Evolutionary conservation across 257 asterid species (phyloP).

Genomic region (Handroanthus guayacan): DNA sequence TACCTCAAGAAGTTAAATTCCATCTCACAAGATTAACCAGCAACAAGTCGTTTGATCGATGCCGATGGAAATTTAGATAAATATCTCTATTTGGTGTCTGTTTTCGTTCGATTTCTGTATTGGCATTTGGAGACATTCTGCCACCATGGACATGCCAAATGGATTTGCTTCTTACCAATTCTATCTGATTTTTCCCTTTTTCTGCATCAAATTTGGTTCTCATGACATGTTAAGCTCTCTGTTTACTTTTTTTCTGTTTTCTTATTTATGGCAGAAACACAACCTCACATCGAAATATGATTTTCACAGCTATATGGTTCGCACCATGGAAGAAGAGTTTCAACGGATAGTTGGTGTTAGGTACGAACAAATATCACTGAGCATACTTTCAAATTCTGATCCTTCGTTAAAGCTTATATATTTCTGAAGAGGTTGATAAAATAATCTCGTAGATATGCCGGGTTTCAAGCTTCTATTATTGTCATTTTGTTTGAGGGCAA

Average conservation of each 20-base stretch:
- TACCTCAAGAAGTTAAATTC: neutral
- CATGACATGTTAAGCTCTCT: conserved; percentile 25
- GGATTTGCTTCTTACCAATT: conserved; percentile 7
- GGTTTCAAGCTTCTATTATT: conserved; percentile 14
- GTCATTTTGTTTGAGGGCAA: too few species aligned
- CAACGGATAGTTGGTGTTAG: conserved; percentile 98
- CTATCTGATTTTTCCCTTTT: neutral
- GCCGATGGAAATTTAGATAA: conserved; percentile 3
- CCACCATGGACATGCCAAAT: neutral
- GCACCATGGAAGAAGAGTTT: conserved; percentile 99
- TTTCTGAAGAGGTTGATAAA: conserved; percentile 18
- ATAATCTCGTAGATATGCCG: neutral
- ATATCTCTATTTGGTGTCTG: neutral
- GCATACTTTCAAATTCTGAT: conserved; percentile 1
- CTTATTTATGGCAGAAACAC: conserved; percentile 94
- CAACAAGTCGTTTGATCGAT: conserved; percentile 1
- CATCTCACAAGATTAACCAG: too few species aligned
- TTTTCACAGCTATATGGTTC: conserved; percentile 99
- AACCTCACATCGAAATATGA: conserved; percentile 93
- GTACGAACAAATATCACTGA: conserved; percentile 45
- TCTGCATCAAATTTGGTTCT: conserved; percentile 5
- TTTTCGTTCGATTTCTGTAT: neutral
- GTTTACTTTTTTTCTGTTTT: conserved; percentile 43
- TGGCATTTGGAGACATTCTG: neutral
- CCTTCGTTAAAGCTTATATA: neutral